A percentile compares a stretch with the other conserved stretches of the same genome.
These are phyloP conservation scores for Apophysomyces trapeziformis DNA, from an alignment of 371 early-diverging fungal genomes.

Conservation along the genomic window DNA sequence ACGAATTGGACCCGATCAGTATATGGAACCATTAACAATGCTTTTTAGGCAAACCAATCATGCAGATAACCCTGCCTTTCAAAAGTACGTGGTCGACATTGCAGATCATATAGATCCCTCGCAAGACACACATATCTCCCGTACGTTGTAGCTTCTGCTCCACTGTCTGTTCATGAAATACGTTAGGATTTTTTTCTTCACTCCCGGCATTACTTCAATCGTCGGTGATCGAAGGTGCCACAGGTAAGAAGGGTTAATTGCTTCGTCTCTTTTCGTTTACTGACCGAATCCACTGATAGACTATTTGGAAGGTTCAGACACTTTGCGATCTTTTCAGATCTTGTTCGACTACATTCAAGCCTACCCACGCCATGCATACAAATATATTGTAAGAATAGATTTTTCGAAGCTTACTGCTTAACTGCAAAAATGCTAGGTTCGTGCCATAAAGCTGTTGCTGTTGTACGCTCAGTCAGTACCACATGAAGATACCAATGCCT, in stretches of 20 bases:
- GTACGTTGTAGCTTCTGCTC: slow-evolving; percentile 22
- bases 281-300: slow-evolving; percentile 20
- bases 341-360: slow-evolving; percentile 49
- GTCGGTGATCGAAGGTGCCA: slow-evolving; percentile 45
- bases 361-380: slow-evolving; percentile 53
- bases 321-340: slow-evolving; percentile 38
- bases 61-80: slow-evolving; percentile 34
- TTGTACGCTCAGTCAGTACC: slow-evolving; percentile 33
- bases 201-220: slow-evolving; percentile 49
- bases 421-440: slow-evolving; percentile 28
- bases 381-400: slow-evolving; percentile 40
- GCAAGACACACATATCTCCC: slow-evolving; percentile 41
- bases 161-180: neutral
- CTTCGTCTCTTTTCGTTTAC: no score
- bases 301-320: slow-evolving; percentile 39
- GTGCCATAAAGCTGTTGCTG: slow-evolving; percentile 41
- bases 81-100: slow-evolving; percentile 38
- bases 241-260: slow-evolving; percentile 24
- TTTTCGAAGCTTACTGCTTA: slow-evolving; percentile 6
- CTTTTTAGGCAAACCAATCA: slow-evolving; percentile 40
- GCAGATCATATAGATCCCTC: slow-evolving; percentile 44
- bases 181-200: slow-evolving; percentile 45
- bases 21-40: neutral
- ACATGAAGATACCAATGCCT: slow-evolving; percentile 34
- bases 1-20: neutral